These are phyloP conservation scores for Emiliania huxleyi DNA, from an alignment of 78 protist genomes.

Conservation along the genomic window DNA sequence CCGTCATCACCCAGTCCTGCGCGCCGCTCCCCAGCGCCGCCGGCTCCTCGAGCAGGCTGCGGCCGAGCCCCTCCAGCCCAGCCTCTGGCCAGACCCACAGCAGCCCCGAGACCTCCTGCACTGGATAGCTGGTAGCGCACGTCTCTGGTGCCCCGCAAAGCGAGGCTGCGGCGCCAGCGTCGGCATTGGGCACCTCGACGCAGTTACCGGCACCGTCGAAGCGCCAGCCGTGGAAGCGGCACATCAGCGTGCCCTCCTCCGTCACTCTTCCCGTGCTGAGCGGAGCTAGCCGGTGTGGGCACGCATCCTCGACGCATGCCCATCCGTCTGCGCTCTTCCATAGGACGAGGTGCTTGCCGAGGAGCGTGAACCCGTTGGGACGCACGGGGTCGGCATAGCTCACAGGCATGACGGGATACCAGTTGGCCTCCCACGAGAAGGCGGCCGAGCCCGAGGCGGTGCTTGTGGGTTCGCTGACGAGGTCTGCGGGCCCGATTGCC, in stretches of 20 bases:
- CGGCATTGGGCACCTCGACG: neutral
- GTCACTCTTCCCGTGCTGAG: neutral
- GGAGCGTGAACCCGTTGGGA: neutral
- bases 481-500: too few species aligned
- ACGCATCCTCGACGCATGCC: neutral
- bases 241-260: slow-evolving; percentile 11
- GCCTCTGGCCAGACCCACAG: slow-evolving; percentile 31
- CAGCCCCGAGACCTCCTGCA: neutral
- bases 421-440: too few species aligned
- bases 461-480: too few species aligned
- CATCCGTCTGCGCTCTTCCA: neutral
- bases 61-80: neutral
- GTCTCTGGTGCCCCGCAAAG: neutral
- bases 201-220: neutral
- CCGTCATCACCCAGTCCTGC: neutral
- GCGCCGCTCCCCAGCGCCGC: neutral
- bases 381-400: neutral
- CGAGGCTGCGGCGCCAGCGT: neutral
- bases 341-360: neutral
- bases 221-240: slow-evolving; percentile 25
- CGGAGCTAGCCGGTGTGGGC: slow-evolving; percentile 27
- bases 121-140: neutral
- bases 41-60: neutral
- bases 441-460: too few species aligned
- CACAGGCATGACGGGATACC: slow-evolving; percentile 11